Percentiles rank a stretch among this genome's conserved stretches.
Evolutionary conservation across 208 protist species (phyloP).

Genomic region (Leptomonas pyrrhocoris): DNA sequence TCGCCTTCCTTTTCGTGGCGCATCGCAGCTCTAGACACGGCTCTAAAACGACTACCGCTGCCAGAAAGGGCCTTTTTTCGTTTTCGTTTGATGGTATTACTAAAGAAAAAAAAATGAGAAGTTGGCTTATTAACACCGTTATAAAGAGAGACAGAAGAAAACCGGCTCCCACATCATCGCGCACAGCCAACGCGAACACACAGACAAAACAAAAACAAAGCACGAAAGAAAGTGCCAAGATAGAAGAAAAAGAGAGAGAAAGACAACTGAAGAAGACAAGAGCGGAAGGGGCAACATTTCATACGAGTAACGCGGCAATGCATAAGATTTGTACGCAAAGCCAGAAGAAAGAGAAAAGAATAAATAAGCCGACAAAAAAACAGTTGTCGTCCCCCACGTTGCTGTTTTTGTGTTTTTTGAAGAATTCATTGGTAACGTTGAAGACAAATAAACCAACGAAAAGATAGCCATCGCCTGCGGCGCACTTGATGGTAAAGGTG

Average conservation of each 20-base stretch:
- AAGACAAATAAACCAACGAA: too few relatives aligned
- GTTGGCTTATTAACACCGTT: conserved; percentile 1
- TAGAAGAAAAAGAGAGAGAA: neutral
- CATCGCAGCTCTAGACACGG: too few relatives aligned
- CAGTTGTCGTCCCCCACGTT: neutral
- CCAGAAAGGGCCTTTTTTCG: conserved; percentile 1
- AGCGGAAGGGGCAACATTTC: neutral
- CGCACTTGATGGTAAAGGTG: too few relatives aligned
- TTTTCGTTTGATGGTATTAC: conserved; percentile 17
- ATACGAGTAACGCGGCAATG: too few relatives aligned
- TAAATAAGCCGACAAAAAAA: neutral
- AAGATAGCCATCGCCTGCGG: too few relatives aligned
- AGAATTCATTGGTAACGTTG: neutral
- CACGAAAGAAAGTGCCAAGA: neutral
- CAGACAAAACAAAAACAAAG: neutral
- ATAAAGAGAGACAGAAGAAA: neutral
- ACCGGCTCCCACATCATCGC: neutral
- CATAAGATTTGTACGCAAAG: too few relatives aligned
- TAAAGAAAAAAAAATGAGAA: conserved; percentile 3
- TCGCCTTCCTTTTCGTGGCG: neutral
- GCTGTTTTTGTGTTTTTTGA: neutral
- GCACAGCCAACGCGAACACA: conserved; percentile 4
- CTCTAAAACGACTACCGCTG: too few relatives aligned
- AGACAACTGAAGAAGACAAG: neutral
- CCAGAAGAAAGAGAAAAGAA: conserved; percentile 1